A percentile compares a stretch with the other conserved stretches of the same genome.
phyloP scores from a whole-genome alignment of 768 basidiomycete genomes.

The Leccinum imitatum region DNA sequence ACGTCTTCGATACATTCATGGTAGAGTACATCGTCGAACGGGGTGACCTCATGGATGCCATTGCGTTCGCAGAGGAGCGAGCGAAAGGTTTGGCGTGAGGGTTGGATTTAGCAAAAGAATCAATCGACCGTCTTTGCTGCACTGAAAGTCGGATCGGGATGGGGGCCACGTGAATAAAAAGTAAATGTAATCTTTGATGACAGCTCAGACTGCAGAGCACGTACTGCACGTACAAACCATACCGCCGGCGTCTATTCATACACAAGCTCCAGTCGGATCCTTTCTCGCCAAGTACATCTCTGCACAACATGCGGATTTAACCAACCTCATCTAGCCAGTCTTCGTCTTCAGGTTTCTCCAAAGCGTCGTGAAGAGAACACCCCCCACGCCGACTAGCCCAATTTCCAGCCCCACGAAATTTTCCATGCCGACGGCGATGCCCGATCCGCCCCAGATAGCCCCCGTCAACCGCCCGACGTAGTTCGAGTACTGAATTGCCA shows the following conservation, averaged over 20 bases:
- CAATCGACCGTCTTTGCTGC: neutral
- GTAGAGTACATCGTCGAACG: no score
- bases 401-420: neutral
- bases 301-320: neutral
- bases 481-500: conserved; percentile 21
- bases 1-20: no score
- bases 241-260: neutral
- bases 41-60: neutral
- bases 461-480: neutral
- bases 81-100: no score
- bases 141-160: neutral
- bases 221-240: neutral
- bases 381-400: neutral
- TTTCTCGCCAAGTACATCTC: neutral
- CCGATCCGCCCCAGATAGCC: neutral
- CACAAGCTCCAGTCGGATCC: neutral
- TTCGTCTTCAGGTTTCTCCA: neutral
- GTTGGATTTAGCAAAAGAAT: no score
- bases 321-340: neutral
- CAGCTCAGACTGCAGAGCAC: neutral
- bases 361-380: neutral
- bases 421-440: neutral
- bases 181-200: neutral
- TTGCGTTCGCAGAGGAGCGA: no score
- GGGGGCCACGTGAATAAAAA: neutral